Evolutionary conservation across 1,284 basidiomycete species (phyloP), one percentile per base, ranked within the genome.

Genomic region (Pseudozyma hubeiensis): DNA sequence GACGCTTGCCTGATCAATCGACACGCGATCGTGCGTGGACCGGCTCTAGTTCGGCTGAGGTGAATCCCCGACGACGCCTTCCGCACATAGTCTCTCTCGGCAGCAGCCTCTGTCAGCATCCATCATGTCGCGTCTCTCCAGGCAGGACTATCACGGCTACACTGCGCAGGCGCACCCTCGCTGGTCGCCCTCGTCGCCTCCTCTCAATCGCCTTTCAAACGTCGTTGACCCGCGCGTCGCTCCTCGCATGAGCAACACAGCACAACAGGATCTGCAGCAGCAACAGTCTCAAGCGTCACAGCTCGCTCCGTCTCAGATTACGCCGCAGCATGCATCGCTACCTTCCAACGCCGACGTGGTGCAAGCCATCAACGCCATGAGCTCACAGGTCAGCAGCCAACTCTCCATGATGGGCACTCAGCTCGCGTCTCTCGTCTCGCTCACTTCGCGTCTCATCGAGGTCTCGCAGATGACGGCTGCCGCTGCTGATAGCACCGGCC

Each of bases 131-230:
- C 71, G 71, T 11, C 71, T 69, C 16, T 69, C 71, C 1, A 52
- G 71, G 39, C 65, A 68, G 40, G 71, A 74, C 53, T 69, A 74
- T 31, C 65, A 74, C 51, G 50, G 51, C 58, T 74, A 74, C 40
- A 43, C 57, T 7, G 64, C 60, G 44, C 62, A 54, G 52, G 51
- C 62, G 13, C 63, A 73, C 44, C 55, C 60, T 24, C 61, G 71
- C 31, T 68, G 71, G 64, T 74, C 71, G 24, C 71, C 71, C 4
- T 74, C 71, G 7, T 74, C 71, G 14, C 71, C 71, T 7, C 71
- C 71, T 41, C 56, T 68, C 65, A 74, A 68, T 17, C 65, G 71
- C 24, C 61, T 68, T 19, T 68, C 65, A 1, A 50, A 58, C 13
- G 47, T 37, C 5, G 49, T 74, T 13, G 71, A 74, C 29, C 65